Base-by-base conservation (phyloP, 164 flowering plant species). In the Berberis vulgaris region DNA sequence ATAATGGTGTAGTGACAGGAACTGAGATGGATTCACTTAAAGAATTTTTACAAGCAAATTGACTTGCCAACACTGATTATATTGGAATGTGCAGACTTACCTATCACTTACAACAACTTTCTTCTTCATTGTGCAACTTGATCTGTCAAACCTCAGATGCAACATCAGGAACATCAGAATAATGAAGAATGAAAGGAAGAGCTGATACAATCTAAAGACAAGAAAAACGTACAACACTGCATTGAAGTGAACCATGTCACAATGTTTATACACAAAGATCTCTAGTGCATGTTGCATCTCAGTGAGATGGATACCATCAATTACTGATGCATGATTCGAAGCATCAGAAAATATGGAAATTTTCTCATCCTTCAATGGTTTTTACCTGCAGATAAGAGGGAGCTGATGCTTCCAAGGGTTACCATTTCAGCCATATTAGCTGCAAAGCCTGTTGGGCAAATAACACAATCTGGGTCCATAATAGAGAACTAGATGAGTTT, bases 401-500 rank as follows among this genome's bases (percentile, higher is more conserved):
- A 80, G 61, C 81, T 80, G 60, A 93, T 56, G 67, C 76, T 83
- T 76, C 97, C 98, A 41, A 93, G 38, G 3, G 90, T 80, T 49
- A 85, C 89, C 94, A 93, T 88, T 58, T 82, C 44, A 44, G 97
- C 94, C 97, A 88, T 83, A 75, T 93, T 90, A 72, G 97, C 97
- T 46, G 96, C 78, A 79, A 90, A 90, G 63, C 98, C 96, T 67
- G 98, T 86, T 13, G 98, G 98, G 78, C 97, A 90, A 72, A 93
- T 91, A 76, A 93, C 92, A 81, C 94, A 90, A 75, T 93, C 98
- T 96, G 90, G 81, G 64, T 70, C 57, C 64, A 81, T 65, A 62
- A 65, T 67, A 55, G 60, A 69, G 45, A 61, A 57, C 11, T 42
- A 57, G 66, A 74, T 71, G 62, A 76, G 63, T 45, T 65, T 10